phyloP scores from a whole-genome alignment of 208 protist species.

The Trypanosomatidae sp. region DNA sequence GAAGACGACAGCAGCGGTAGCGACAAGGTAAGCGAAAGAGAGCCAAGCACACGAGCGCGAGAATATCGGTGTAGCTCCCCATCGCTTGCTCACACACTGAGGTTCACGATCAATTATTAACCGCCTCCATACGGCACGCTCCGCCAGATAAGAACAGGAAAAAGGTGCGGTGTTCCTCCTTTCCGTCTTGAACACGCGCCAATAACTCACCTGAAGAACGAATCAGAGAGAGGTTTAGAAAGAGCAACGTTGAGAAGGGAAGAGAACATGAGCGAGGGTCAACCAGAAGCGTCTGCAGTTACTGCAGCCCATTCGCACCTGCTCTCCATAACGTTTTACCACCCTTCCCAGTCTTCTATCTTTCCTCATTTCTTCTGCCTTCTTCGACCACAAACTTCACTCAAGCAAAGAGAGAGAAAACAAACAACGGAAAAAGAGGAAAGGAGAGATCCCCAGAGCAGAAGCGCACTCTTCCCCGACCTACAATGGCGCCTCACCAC shows the following conservation, averaged over 20 bases:
- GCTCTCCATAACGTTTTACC: neutral
- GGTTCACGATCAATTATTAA: neutral
- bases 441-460: neutral
- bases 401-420: neutral
- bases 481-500: neutral
- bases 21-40: neutral
- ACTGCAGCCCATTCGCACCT: neutral
- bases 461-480: too few relatives aligned
- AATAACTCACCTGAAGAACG: neutral
- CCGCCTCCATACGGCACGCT: neutral
- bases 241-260: neutral
- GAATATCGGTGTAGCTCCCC: neutral
- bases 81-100: neutral
- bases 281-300: neutral
- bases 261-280: neutral
- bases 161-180: neutral
- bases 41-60: neutral
- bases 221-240: slow-evolving; percentile 5
- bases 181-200: neutral
- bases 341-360: neutral
- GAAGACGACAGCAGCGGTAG: neutral
- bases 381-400: neutral
- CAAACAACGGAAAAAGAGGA: neutral
- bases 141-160: neutral
- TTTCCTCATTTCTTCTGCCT: neutral